These are phyloP conservation scores for Termitomyces sp. DNA, from an alignment of 768 basidiomycete genomes.

Conservation along the genomic window DNA sequence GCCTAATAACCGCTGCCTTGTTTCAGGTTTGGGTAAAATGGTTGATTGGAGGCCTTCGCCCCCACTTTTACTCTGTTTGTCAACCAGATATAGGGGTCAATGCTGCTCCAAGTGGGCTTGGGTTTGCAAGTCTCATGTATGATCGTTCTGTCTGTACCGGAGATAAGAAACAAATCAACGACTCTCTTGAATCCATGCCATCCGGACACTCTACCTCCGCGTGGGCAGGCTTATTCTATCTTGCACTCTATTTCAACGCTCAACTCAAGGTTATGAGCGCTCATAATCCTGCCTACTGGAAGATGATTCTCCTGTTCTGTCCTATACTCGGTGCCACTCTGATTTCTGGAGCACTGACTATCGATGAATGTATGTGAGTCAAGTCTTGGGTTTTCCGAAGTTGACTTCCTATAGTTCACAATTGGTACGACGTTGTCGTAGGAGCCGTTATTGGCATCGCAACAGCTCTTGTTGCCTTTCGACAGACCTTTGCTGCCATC, in stretches of 20 bases:
- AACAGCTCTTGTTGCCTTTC: conserved; percentile 46
- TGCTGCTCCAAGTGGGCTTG: conserved; percentile 31
- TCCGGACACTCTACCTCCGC: conserved; percentile 56
- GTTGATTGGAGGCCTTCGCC: conserved; percentile 45
- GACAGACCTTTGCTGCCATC: conserved; percentile 50
- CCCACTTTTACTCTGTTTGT: conserved; percentile 51
- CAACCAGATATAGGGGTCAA: conserved; percentile 33
- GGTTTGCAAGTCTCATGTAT: conserved; percentile 47
- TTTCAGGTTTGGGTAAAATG: conserved; percentile 51
- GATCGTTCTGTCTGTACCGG: conserved; percentile 51
- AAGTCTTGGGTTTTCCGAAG: neutral
- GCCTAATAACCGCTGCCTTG: conserved; percentile 30
- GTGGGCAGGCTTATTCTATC: conserved; percentile 49
- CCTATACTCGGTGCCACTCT: conserved; percentile 52
- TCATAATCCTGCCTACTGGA: conserved; percentile 62
- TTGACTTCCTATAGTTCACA: conserved; percentile 30
- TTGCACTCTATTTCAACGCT: conserved; percentile 44
- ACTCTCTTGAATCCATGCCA: conserved; percentile 50
- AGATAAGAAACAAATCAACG: conserved; percentile 49
- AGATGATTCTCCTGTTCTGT: conserved; percentile 52
- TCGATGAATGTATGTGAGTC: conserved; percentile 44
- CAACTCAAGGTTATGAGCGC: conserved; percentile 56
- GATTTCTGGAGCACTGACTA: conserved; percentile 51
- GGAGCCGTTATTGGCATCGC: conserved; percentile 46
- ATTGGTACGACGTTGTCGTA: conserved; percentile 54